Evolutionary conservation across 306 rosid species (phyloP), one percentile per base, ranked within the genome.

Genomic region (Lithocarpus polystachyus): DNA sequence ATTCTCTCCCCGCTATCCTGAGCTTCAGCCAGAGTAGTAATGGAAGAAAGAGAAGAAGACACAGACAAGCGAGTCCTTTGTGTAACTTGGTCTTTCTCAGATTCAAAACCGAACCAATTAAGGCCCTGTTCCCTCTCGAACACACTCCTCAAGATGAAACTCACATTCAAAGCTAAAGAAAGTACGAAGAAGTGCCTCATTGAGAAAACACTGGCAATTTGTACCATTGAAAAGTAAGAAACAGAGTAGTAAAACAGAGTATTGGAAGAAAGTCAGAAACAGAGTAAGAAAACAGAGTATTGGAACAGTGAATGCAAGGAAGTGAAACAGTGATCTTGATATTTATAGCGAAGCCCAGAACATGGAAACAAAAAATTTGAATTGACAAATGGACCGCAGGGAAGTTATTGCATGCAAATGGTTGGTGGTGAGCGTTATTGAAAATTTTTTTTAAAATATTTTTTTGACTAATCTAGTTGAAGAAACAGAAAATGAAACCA

Each of bases 81-180:
- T 2, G 76, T n/a, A 48, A 62, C 65, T 31, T 61, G 72, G 14
- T 62, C 85, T 61, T 82, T 82, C 81, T 29, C 80, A 59, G 74
- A 77, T 81, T 60, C 77, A 73, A 18, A 28, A 9, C 80, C 77
- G 18, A 51, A 71, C 37, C 64, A 53, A 31, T 13, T 52, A 52
- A 6, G 61, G 7, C 74, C 83, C 9, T 77, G 80, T 53, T 81
- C 89, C 35, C 69, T 53, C 43, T 82, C 85, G 22, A 75, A 78
- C 56, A 83, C 8, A 4, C 82, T 80, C 82, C 84, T 88, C 67
- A 92, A 54, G 3, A 89, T 65, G 73, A 92, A 81, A 60, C 94
- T 84, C 43, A 87, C 82, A 78, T 92, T 94, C 73, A 94, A 61
- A 65, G 97, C 98, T 3, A 94, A 43, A 0, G 98, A 94, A 15